These are phyloP conservation scores for Pezicula neosporulosa DNA, from an alignment of 2,329 filamentous ascomycete species.

Conservation along the genomic window DNA sequence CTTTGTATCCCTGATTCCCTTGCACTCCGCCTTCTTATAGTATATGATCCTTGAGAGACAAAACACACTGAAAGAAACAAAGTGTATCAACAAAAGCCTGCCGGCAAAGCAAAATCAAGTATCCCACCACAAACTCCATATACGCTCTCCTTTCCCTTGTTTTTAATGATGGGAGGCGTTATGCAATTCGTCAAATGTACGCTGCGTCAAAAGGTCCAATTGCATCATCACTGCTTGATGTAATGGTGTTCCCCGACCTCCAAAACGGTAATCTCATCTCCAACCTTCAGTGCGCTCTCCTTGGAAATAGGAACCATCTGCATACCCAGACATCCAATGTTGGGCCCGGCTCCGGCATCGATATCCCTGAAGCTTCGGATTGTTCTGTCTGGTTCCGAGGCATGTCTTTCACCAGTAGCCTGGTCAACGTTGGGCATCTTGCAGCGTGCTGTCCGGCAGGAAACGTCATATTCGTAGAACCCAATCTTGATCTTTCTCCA, in stretches of 20 bases:
- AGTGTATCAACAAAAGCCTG: no score
- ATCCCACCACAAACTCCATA: no score
- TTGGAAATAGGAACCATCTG: constrained; percentile 54
- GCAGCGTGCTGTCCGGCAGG: constrained; percentile 66
- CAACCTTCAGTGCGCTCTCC: constrained; percentile 48
- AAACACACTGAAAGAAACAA: no score
- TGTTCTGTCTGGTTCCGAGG: constrained; percentile 54
- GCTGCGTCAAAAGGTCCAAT: no score
- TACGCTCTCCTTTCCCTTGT: no score
- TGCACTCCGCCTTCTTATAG: no score
- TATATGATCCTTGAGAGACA: no score
- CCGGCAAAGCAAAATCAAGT: no score
- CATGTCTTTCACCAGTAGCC: constrained; percentile 23
- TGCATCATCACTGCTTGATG: constrained; percentile 13
- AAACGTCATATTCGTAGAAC: constrained; percentile 53
- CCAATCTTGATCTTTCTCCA: constrained; percentile 59
- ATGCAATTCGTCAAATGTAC: no score
- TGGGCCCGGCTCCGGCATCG: constrained; percentile 52
- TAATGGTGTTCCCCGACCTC: constrained; percentile 27
- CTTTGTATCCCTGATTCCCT: no score
- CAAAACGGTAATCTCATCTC: constrained; percentile 51
- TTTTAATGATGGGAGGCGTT: no score
- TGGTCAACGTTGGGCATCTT: constrained; percentile 70
- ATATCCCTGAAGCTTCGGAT: constrained; percentile 56
- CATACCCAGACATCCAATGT: constrained; percentile 60